Conservation (phyloP, 306 rosid genomes). For the Castanea sativa region DNA sequence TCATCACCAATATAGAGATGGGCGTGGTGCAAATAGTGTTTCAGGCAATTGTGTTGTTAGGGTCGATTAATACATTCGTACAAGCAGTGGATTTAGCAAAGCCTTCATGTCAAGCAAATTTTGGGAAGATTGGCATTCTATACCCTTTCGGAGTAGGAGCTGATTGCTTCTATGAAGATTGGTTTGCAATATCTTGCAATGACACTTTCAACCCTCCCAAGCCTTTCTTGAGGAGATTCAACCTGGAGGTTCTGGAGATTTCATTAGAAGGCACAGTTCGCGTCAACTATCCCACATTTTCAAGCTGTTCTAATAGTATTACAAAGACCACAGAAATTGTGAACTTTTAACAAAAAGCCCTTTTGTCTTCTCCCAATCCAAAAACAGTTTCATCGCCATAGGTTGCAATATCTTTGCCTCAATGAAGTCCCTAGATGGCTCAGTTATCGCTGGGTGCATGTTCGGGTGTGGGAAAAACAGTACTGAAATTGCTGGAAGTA, state of each 20-base stretch:
- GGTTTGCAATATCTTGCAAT: not conserved
- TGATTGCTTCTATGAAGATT: not conserved
- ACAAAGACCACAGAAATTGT: not conserved
- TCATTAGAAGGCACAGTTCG: not conserved
- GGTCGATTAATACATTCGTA: not conserved
- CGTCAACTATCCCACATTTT: not conserved
- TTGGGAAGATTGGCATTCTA: not conserved
- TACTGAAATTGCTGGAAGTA: too few species aligned
- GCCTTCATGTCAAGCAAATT: not conserved
- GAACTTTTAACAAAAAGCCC: not conserved
- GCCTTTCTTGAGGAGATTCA: not conserved
- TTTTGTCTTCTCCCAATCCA: not conserved
- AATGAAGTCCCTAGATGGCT: not conserved
- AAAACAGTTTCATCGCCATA: conserved; percentile 3
- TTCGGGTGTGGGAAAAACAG: not conserved
- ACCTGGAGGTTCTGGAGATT: not conserved
- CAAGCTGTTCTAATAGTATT: not conserved
- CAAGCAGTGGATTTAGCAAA: not conserved
- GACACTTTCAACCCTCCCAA: not conserved
- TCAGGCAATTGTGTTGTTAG: not conserved
- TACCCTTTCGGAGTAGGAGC: not conserved
- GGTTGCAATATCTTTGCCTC: conserved; percentile 2
- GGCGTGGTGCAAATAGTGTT: too few species aligned
- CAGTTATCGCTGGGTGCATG: not conserved
- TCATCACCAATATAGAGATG: too few species aligned